Evolutionary conservation across 2,329 filamentous ascomycete species (phyloP).

Genomic region (Biscogniauxia marginata): DNA sequence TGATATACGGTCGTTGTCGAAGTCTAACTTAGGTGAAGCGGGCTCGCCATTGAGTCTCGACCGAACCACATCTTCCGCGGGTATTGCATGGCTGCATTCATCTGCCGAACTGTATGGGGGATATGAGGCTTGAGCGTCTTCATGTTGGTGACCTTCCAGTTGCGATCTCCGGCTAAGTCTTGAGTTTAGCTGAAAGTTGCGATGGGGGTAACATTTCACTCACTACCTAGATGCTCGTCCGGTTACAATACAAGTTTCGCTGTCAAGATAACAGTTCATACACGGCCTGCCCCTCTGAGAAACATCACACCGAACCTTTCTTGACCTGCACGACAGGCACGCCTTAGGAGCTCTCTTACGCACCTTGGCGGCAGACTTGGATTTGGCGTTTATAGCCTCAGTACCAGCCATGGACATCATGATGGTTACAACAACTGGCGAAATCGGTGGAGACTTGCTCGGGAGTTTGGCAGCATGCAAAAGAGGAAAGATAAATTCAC

Average conservation of each 20-base stretch:
- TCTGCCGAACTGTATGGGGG: constrained; percentile 29
- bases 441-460: not conserved
- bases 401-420: constrained; percentile 19
- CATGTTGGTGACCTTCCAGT: constrained; percentile 28
- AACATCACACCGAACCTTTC: constrained; percentile 52
- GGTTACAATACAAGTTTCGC: constrained; percentile 43
- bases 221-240: constrained; percentile 41
- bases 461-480: not conserved
- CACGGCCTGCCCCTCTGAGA: constrained; percentile 48
- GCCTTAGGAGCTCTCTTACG: constrained; percentile 50
- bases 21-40: constrained; percentile 17
- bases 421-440: not conserved
- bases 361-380: constrained; percentile 36
- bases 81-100: constrained; percentile 24
- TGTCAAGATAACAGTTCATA: constrained; percentile 53
- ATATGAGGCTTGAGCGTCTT: constrained; percentile 28
- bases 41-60: constrained; percentile 28
- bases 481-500: constrained; percentile 5
- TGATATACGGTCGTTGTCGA: constrained; percentile 8
- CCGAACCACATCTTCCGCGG: constrained; percentile 30
- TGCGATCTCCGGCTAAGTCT: constrained; percentile 29
- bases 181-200: constrained; percentile 6
- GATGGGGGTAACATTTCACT: constrained; percentile 15
- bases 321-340: constrained; percentile 49
- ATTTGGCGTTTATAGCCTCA: constrained; percentile 26